Base-by-base conservation (phyloP, 2,329 filamentous ascomycete species). In the Pseudocercospora eumusae region DNA sequence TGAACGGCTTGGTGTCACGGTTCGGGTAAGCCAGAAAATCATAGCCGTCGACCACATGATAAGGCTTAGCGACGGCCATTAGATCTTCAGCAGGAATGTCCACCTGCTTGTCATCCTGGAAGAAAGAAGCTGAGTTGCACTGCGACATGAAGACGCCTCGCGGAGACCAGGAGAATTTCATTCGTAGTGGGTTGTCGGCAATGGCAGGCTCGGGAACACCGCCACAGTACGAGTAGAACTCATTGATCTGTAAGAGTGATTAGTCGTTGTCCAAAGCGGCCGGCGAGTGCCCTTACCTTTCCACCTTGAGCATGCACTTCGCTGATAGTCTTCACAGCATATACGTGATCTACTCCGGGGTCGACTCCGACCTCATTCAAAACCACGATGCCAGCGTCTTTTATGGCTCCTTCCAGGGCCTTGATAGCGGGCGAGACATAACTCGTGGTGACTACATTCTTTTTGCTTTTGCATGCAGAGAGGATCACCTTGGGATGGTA, bases 181-280 rank as follows among this genome's bases (percentile, higher is more conserved):
- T 47, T 47, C 44, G 4, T 18, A 47, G 9, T 23, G 44, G 44
- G 9, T 47, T 47, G 44, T 47, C 20, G 8, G 44, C 44, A 23
- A 47, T 47, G 15, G 44, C 44, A 23, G 44, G 44, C 44, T 47
- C 44, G 10, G 44, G 44, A 18, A 47, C 44, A 18, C 44, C 44
- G 44, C 44, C 44, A 23, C 44, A 47, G 44, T 47, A 47, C 23
- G 44, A 47, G 21, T 47, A 47, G 21, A 47, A 47, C 44, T 47
- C 44, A 18, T 47, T 47, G 21, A 47, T 47, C 44, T 47, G 31
- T 15, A 33, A 11, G 4, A 15, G 3, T 33, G 3, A 33, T 33
- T 11, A 33, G 13, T 15, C 2, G 3, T 33, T 15, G 31, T 33
- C 31, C 31, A 5, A 33, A 33, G 10, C 11, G 3, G 31, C 5